Conservation (phyloP, 768 basidiomycete genomes). For the Cytidiella melzeri region DNA sequence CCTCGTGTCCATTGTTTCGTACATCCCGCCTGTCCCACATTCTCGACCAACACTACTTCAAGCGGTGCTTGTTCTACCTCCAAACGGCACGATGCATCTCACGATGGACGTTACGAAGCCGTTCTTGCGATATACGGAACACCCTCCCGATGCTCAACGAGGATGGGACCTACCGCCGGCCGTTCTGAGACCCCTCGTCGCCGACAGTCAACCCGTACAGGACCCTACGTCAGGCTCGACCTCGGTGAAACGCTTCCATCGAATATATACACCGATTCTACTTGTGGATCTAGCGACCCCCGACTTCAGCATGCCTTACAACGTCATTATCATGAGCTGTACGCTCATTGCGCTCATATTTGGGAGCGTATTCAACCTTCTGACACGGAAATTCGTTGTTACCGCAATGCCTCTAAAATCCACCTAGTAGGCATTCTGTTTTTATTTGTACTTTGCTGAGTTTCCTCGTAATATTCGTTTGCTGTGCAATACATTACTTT, state of each 20-base stretch:
- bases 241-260: slow-evolving; percentile 10
- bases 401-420: slow-evolving; percentile 23
- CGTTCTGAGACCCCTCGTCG: slow-evolving; percentile 48
- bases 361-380: slow-evolving; percentile 83
- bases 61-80: slow-evolving; percentile 61
- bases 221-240: neutral
- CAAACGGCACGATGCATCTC: slow-evolving; percentile 55
- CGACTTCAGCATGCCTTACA: slow-evolving; percentile 99
- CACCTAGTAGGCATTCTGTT: neutral
- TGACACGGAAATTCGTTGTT: slow-evolving; percentile 78
- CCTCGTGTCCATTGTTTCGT: slow-evolving; percentile 58
- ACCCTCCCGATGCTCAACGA: slow-evolving; percentile 91
- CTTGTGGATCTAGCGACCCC: slow-evolving; percentile 95
- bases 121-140: slow-evolving; percentile 91
- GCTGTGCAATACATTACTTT: no score
- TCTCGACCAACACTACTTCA: slow-evolving; percentile 77
- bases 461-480: neutral
- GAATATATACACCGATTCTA: slow-evolving; percentile 76
- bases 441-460: neutral
- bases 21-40: slow-evolving; percentile 62
- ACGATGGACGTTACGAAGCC: slow-evolving; percentile 73
- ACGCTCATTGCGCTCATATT: slow-evolving; percentile 90
- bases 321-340: slow-evolving; percentile 95
- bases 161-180: slow-evolving; percentile 93
- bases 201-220: neutral